Conservation (phyloP, 108 stramenopile genomes). For the Parmales sp. region DNA sequence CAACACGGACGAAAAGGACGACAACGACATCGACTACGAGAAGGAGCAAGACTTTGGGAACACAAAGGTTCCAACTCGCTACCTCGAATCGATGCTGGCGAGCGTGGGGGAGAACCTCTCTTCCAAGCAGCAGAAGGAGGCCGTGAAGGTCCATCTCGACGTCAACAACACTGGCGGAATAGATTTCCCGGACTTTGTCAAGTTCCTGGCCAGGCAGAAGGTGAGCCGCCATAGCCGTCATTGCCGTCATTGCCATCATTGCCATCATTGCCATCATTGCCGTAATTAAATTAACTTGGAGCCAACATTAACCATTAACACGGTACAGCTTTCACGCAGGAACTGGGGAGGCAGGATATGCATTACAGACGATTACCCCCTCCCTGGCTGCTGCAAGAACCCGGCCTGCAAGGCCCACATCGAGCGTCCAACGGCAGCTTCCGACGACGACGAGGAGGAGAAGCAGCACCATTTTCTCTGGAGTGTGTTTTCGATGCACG, state of each 20-base stretch:
- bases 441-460: conserved; percentile 10
- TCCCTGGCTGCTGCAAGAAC: background rate
- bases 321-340: background rate
- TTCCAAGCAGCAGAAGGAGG: background rate
- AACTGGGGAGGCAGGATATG: conserved; percentile 8
- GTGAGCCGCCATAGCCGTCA: no score
- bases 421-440: conserved; percentile 1
- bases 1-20: background rate
- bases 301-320: no score
- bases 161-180: background rate
- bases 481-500: background rate
- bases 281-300: no score
- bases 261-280: no score
- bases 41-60: conserved; percentile 1
- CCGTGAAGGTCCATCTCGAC: conserved; percentile 4
- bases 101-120: background rate
- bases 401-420: conserved; percentile 11
- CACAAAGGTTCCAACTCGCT: background rate
- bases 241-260: no score
- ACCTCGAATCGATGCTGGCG: background rate
- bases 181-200: background rate
- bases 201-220: no score
- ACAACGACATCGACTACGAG: background rate
- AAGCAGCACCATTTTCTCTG: conserved; percentile 9
- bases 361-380: background rate